These are phyloP conservation scores for Lentinula aciculospora DNA, from an alignment of 768 basidiomycete genomes.

Conservation along the genomic window DNA sequence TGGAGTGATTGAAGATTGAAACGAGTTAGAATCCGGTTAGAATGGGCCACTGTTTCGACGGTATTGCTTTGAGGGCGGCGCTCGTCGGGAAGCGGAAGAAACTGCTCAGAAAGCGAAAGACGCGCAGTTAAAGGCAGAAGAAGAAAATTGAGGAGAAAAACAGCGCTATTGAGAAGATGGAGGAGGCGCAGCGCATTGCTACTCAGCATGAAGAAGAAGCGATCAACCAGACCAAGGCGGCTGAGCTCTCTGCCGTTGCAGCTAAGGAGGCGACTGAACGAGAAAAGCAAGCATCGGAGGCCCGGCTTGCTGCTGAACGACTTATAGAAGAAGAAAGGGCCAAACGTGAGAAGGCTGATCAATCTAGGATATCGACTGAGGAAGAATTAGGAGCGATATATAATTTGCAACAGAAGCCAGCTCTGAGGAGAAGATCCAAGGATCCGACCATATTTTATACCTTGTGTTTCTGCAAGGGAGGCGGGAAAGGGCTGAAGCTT, in stretches of 20 bases:
- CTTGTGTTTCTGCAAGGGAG: too few relatives aligned
- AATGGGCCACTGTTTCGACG: too few relatives aligned
- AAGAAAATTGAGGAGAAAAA: not conserved
- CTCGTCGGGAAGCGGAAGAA: not conserved
- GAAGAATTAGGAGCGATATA: not conserved
- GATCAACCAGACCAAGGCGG: not conserved
- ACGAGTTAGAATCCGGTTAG: too few relatives aligned
- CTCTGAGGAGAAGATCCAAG: too few relatives aligned
- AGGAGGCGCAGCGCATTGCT: not conserved
- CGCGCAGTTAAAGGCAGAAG: not conserved
- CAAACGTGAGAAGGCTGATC: not conserved
- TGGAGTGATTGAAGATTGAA: too few relatives aligned
- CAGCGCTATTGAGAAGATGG: not conserved
- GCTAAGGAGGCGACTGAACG: not conserved
- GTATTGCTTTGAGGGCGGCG: too few relatives aligned
- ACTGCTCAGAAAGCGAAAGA: not conserved
- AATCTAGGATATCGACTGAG: not conserved
- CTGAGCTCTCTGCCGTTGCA: not conserved
- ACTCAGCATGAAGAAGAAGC: not conserved
- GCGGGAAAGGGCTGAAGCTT: too few relatives aligned
- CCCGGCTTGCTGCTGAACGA: not conserved
- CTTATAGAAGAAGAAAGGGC: not conserved
- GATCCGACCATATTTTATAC: too few relatives aligned
- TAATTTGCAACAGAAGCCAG: too few relatives aligned
- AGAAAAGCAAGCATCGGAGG: not conserved